Evolutionary conservation across 2,329 filamentous ascomycete genomes (phyloP).

Genomic region (Venturia asperata): DNA sequence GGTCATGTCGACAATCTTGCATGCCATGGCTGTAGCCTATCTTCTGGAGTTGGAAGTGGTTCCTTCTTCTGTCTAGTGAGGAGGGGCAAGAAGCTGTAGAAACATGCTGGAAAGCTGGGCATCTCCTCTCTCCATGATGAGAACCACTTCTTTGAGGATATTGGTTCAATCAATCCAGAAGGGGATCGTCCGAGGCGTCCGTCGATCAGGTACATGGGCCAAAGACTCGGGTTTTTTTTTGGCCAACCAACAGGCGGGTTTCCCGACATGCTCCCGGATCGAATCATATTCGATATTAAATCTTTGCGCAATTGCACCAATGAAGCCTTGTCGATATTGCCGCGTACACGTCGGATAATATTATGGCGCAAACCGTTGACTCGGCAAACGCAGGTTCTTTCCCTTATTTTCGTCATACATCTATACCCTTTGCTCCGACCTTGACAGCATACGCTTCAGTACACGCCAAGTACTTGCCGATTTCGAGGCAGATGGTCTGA

Average conservation of each 20-base stretch:
- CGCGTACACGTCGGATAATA: neutral
- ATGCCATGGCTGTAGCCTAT: too few relatives aligned
- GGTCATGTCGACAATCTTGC: too few relatives aligned
- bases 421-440: constrained; percentile 64
- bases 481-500: constrained; percentile 64
- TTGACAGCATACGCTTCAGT: constrained; percentile 52
- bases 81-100: neutral
- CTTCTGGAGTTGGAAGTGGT: neutral
- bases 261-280: neutral
- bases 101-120: neutral
- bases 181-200: neutral
- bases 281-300: neutral
- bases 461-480: constrained; percentile 39
- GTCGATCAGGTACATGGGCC: neutral
- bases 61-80: neutral
- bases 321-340: neutral
- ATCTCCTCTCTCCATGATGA: neutral
- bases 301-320: neutral
- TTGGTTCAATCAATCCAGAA: neutral
- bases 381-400: constrained; percentile 29
- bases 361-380: constrained; percentile 54
- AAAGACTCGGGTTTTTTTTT: neutral
- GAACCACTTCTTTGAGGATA: neutral
- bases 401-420: constrained; percentile 67
- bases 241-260: neutral